phyloP scores from a whole-genome alignment of 257 asterid species.

The Solanum bulbocastanum region DNA sequence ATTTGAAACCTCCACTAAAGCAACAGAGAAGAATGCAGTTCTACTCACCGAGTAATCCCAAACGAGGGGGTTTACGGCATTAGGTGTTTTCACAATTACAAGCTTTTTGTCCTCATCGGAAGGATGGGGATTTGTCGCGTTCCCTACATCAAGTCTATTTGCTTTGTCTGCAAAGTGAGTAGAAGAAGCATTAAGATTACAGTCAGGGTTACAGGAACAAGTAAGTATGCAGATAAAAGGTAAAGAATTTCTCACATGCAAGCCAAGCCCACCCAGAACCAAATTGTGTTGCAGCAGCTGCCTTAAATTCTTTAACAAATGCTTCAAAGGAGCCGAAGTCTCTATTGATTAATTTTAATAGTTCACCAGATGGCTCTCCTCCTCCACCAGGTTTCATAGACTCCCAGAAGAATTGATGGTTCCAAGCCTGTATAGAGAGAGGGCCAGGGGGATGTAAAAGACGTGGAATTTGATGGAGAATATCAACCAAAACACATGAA shows the following conservation, averaged over 20 bases:
- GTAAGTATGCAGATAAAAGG: neutral
- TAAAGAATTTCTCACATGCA: conserved; percentile 54
- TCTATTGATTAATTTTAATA: conserved; percentile 57
- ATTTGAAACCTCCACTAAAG: neutral
- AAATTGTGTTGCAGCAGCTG: conserved; percentile 85
- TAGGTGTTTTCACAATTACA: conserved; percentile 81
- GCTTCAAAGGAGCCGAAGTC: conserved; percentile 88
- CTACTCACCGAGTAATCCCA: conserved; percentile 85
- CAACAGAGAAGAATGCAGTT: neutral
- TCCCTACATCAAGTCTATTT: conserved; percentile 70
- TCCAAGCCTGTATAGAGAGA: conserved; percentile 61
- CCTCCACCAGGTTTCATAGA: conserved; percentile 96
- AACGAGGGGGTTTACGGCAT: conserved; percentile 90
- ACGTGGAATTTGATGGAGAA: neutral
- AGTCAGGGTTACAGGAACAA: neutral
- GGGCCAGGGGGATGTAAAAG: neutral
- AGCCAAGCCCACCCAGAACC: conserved; percentile 99
- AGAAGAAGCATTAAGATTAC: neutral
- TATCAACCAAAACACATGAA: neutral
- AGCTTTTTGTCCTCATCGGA: conserved; percentile 82
- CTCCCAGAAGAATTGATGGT: conserved; percentile 93
- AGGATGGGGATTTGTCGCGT: conserved; percentile 72
- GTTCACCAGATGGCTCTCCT: conserved; percentile 75
- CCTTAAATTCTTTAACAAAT: conserved; percentile 61
- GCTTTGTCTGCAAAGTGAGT: conserved; percentile 51